phyloP scores from a whole-genome alignment of 2,329 filamentous ascomycete genomes.

The Madurella fahalii region DNA sequence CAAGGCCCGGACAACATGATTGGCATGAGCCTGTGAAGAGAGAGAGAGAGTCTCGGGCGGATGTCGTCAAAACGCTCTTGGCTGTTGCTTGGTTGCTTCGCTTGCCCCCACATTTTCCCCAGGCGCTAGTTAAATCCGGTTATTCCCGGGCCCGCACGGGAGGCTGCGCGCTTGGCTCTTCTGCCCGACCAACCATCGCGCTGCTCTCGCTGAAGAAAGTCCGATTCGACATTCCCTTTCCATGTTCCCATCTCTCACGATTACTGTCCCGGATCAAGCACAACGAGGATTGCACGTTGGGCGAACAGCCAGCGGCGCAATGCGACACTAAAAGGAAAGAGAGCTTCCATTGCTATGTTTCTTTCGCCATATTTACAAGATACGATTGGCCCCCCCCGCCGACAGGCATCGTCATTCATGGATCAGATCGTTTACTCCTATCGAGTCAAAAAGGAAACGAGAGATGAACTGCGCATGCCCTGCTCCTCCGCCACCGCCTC shows the following conservation, averaged over 20 bases:
- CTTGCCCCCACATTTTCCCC: too few species aligned
- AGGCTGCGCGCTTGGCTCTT: too few species aligned
- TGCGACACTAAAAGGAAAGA: neutral
- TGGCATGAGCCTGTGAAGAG: too few species aligned
- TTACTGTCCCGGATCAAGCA: too few species aligned
- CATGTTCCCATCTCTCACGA: neutral
- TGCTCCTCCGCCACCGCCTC: neutral
- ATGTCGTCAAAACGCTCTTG: neutral
- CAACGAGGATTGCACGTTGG: too few species aligned
- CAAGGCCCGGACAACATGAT: too few species aligned
- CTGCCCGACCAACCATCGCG: too few species aligned
- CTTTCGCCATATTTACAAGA: constrained; percentile 16
- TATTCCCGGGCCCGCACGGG: constrained; percentile 5
- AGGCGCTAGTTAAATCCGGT: constrained; percentile 4
- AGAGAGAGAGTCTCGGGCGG: too few species aligned
- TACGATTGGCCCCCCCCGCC: neutral
- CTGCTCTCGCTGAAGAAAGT: too few species aligned
- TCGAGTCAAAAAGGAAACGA: neutral
- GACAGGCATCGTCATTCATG: neutral
- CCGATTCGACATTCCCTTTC: too few species aligned
- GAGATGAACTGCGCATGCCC: neutral
- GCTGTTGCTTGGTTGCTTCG: too few species aligned
- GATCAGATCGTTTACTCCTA: neutral
- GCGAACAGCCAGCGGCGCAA: neutral
- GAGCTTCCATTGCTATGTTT: neutral